These are phyloP conservation scores for Ambrosia hybrid DNA, from an alignment of 140 eudicot species.

Conservation along the genomic window DNA sequence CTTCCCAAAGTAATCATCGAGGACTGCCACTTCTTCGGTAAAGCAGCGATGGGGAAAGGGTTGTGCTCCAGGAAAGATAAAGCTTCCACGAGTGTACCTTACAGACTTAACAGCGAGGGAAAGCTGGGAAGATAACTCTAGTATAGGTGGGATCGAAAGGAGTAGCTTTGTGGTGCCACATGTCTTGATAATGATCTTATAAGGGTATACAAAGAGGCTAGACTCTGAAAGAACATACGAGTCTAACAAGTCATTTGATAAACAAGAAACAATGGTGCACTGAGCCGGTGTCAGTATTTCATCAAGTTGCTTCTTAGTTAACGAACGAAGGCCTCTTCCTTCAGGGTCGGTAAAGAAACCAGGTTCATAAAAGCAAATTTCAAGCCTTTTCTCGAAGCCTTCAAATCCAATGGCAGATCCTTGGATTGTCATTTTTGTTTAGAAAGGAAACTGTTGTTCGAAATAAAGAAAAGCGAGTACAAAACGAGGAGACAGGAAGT, in stretches of 20 bases:
- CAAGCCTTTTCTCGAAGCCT: conserved; percentile 74
- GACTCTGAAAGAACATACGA: conserved; percentile 65
- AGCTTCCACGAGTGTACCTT: conserved; percentile 77
- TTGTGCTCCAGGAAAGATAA: conserved; percentile 77
- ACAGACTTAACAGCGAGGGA: conserved; percentile 59
- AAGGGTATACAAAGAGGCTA: conserved; percentile 49
- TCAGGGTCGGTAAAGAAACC: conserved; percentile 53
- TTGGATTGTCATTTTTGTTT: conserved; percentile 49
- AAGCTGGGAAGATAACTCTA: conserved; percentile 46
- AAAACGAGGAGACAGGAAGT: background rate
- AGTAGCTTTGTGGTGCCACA: conserved; percentile 92
- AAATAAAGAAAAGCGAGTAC: background rate
- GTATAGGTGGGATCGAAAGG: conserved; percentile 72
- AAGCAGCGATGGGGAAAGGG: conserved; percentile 74
- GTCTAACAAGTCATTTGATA: conserved; percentile 59
- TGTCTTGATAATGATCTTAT: conserved; percentile 77
- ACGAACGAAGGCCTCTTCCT: conserved; percentile 66
- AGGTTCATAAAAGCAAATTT: conserved; percentile 59
- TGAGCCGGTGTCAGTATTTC: conserved; percentile 68
- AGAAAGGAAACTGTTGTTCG: background rate
- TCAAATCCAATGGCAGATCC: conserved; percentile 55
- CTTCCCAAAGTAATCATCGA: conserved; percentile 54
- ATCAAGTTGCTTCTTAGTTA: conserved; percentile 65
- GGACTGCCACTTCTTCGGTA: conserved; percentile 67
- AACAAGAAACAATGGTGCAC: conserved; percentile 73